phyloP scores from a whole-genome alignment of 257 asterid species.

The Nicotiana tomentosiformis region DNA sequence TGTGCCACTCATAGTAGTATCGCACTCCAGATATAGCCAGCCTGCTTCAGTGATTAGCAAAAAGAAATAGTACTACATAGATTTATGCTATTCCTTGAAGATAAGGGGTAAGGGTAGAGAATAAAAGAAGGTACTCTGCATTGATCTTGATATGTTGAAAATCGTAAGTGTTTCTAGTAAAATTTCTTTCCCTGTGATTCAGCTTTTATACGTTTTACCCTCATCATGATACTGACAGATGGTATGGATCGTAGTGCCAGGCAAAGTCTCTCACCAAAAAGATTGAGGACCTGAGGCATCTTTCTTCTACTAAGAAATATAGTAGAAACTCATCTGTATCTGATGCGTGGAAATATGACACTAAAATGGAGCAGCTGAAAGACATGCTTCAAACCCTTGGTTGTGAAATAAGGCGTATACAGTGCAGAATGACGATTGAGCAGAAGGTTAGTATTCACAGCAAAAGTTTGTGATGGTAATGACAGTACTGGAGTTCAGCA shows the following conservation, averaged over 20 bases:
- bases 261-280: constrained; percentile 47
- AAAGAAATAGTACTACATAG: neutral
- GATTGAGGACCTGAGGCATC: constrained; percentile 47
- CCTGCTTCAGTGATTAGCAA: neutral
- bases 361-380: constrained; percentile 48
- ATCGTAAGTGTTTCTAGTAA: neutral
- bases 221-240: neutral
- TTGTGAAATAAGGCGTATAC: constrained; percentile 38
- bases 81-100: neutral
- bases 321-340: constrained; percentile 15
- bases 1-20: neutral
- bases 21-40: neutral
- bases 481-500: neutral
- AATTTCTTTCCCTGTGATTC: neutral
- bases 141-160: neutral
- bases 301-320: constrained; percentile 19
- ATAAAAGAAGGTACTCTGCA: neutral
- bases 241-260: constrained; percentile 36
- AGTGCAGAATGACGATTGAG: constrained; percentile 45
- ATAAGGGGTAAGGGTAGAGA: neutral
- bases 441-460: constrained; percentile 44
- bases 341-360: constrained; percentile 23
- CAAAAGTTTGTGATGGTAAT: neutral
- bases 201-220: neutral
- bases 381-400: constrained; percentile 47